A percentile compares a stretch with the other conserved stretches of the same genome.
Conservation (phyloP, 192 early-diverging fungal genomes). For the Coemansia sp. region DNA sequence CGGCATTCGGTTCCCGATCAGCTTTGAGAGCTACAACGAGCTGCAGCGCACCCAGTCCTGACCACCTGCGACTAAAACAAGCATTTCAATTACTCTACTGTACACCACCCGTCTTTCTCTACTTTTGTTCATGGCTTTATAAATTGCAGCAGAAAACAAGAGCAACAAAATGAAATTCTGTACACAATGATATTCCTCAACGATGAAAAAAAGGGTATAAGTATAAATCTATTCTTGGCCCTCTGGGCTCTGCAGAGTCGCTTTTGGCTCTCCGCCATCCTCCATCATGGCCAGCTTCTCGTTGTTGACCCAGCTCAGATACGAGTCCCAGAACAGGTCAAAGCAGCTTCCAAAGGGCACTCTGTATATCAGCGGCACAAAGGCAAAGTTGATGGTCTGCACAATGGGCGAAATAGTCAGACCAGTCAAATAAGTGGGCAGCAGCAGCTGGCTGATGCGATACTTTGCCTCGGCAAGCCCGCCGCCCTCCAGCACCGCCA, state of each 20-base stretch:
- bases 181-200: not conserved
- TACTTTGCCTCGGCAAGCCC: constrained; percentile 28
- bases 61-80: not conserved
- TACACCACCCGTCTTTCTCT: no score
- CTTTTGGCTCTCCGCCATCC: not conserved
- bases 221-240: no score
- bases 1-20: constrained; percentile 55
- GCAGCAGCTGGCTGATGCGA: constrained; percentile 23
- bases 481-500: constrained; percentile 51
- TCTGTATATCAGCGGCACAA: constrained; percentile 66
- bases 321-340: constrained; percentile 74
- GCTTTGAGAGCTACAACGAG: constrained; percentile 49
- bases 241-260: no score
- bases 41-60: constrained; percentile 22
- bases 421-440: constrained; percentile 48
- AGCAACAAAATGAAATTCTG: not conserved
- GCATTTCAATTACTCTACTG: no score
- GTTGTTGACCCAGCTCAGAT: constrained; percentile 72
- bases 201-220: not conserved
- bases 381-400: constrained; percentile 73
- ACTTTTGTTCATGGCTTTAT: no score
- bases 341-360: constrained; percentile 72
- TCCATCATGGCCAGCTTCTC: constrained; percentile 40
- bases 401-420: constrained; percentile 68
- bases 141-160: not conserved